Evolutionary conservation across 164 flowering plant species (phyloP).

Genomic region (Paratinospora sagittata): DNA sequence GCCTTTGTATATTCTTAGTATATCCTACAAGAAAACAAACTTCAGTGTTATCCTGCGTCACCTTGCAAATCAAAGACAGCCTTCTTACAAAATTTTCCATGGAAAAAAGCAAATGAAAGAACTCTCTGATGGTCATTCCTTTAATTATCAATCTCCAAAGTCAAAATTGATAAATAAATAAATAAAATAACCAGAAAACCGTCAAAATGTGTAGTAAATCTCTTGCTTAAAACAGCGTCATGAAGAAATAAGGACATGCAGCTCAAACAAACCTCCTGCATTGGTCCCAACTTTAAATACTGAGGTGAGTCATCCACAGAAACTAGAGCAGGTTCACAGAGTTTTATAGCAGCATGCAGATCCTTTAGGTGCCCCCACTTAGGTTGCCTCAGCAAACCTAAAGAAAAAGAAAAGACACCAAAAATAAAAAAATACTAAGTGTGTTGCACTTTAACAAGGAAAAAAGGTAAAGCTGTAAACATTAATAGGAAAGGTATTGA

Average conservation of each 20-base stretch:
- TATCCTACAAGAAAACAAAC: neutral
- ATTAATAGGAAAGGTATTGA: neutral
- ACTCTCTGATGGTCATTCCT: neutral
- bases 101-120: neutral
- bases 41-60: neutral
- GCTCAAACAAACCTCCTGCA: conserved; percentile 81
- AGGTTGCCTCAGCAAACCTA: conserved; percentile 81
- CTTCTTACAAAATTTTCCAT: neutral
- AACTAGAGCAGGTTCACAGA: conserved; percentile 86
- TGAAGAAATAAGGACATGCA: no score
- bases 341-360: conserved; percentile 88
- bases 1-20: neutral
- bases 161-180: neutral
- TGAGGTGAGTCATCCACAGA: conserved; percentile 59
- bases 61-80: neutral
- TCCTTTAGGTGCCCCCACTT: conserved; percentile 98
- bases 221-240: no score
- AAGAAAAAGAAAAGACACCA: neutral
- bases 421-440: no score
- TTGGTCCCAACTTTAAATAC: conserved; percentile 65
- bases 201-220: neutral
- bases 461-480: neutral
- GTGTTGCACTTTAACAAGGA: neutral
- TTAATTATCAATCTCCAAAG: neutral
- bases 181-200: neutral